A percentile compares a stretch with the other conserved stretches of the same genome.
Conservation (phyloP, 164 flowering plant genomes). For the Hamamelis virginiana region DNA sequence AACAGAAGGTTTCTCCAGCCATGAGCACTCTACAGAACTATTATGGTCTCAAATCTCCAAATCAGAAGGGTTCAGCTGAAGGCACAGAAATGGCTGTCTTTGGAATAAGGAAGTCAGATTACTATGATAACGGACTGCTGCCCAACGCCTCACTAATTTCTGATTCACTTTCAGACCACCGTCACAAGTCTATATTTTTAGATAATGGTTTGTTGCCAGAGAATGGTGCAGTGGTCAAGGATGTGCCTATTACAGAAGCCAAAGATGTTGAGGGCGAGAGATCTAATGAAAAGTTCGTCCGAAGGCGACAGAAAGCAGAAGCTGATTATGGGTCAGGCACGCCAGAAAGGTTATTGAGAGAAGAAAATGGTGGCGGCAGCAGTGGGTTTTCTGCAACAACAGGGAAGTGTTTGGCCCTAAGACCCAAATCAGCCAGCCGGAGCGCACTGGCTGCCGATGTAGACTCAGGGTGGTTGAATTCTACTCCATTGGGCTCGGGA, state of each 20-base stretch:
- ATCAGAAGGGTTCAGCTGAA: constrained; percentile 13
- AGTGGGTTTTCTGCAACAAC: constrained; percentile 20
- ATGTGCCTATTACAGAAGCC: constrained; percentile 14
- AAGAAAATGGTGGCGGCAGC: constrained; percentile 25
- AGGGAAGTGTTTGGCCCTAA: constrained; percentile 34
- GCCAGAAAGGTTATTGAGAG: constrained; percentile 30
- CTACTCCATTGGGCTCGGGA: constrained; percentile 26
- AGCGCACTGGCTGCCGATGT: constrained; percentile 19
- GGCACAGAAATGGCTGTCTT: constrained; percentile 37
- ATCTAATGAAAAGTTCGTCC: constrained; percentile 29
- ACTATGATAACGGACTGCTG: not conserved
- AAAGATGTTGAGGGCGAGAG: constrained; percentile 29
- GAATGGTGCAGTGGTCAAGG: constrained; percentile 14
- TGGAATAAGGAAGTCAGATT: constrained; percentile 15
- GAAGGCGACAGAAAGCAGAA: constrained; percentile 39
- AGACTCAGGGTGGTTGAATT: constrained; percentile 23
- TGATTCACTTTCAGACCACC: not conserved
- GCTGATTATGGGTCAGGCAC: constrained; percentile 20
- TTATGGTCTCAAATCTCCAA: constrained; percentile 35
- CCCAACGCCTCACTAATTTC: constrained; percentile 18
- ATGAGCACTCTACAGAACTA: constrained; percentile 37
- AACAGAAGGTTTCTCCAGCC: constrained; percentile 31
- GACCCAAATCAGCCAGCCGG: constrained; percentile 36
- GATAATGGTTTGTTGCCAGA: constrained; percentile 13
- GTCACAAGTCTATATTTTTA: constrained; percentile 12